Percentiles rank a stretch among this genome's conserved stretches.
These are phyloP conservation scores for Chimonanthus salicifolius DNA, from an alignment of 164 flowering plant genomes.

Conservation along the genomic window DNA sequence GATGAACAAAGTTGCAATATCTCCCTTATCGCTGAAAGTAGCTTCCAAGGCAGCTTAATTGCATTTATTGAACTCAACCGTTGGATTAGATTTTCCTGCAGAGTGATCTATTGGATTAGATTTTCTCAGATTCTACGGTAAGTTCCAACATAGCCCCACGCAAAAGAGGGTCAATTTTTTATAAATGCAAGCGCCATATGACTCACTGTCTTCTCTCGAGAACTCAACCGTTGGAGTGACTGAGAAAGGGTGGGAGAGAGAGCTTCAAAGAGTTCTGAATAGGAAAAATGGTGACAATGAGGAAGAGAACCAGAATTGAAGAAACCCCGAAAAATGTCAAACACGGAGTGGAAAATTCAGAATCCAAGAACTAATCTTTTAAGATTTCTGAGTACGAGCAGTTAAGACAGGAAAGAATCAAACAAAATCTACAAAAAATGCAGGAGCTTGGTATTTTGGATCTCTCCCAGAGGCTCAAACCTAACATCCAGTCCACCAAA, in stretches of 20 bases:
- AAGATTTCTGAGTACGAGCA: conserved; percentile 34
- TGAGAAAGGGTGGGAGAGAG: neutral
- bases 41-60: too few species aligned
- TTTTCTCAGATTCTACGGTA: too few species aligned
- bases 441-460: conserved; percentile 62
- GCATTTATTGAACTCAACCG: too few species aligned
- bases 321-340: conserved; percentile 12
- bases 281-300: conserved; percentile 22
- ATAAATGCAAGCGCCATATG: neutral
- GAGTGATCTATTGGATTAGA: too few species aligned
- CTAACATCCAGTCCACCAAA: conserved; percentile 17
- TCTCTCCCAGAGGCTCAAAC: conserved; percentile 51
- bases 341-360: too few species aligned
- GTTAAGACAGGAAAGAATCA: conserved; percentile 56
- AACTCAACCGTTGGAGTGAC: conserved; percentile 17
- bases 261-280: neutral
- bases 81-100: too few species aligned
- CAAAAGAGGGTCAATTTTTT: too few species aligned
- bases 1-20: too few species aligned
- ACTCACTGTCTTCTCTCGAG: neutral
- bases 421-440: conserved; percentile 59
- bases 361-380: too few species aligned
- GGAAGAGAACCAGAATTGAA: conserved; percentile 19
- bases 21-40: too few species aligned
- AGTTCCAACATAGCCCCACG: too few species aligned